Evolutionary conservation across 495 filamentous ascomycete genomes (phyloP).

Genomic region (Talaromyces adpressus): DNA sequence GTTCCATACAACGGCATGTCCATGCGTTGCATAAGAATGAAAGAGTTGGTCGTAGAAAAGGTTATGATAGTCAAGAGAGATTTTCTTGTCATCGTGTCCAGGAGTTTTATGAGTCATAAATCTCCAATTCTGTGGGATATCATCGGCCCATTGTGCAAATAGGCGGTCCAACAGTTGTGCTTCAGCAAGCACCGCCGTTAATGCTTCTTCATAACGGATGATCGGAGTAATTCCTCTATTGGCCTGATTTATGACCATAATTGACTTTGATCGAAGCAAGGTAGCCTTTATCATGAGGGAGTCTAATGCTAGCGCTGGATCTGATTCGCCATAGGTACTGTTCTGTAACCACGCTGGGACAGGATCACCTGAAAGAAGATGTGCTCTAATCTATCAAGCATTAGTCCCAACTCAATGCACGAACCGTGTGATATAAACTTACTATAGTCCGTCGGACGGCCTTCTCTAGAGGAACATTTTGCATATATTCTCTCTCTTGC

Average conservation of each 20-base stretch:
- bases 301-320: not conserved
- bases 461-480: conserved; percentile 19
- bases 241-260: too few relatives aligned
- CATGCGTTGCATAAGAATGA: conserved; percentile 2
- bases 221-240: too few relatives aligned
- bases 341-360: conserved; percentile 17
- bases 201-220: too few relatives aligned
- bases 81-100: too few relatives aligned
- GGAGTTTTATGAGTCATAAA: too few relatives aligned
- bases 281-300: not conserved
- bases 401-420: not conserved
- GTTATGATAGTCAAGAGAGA: too few relatives aligned
- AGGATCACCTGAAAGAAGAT: conserved; percentile 1
- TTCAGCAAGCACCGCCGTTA: too few relatives aligned
- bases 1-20: conserved; percentile 21
- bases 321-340: conserved; percentile 14
- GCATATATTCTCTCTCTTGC: conserved; percentile 13
- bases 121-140: too few relatives aligned
- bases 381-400: conserved; percentile 12
- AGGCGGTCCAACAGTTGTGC: too few relatives aligned
- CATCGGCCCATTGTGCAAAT: too few relatives aligned
- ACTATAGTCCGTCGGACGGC: conserved; percentile 11
- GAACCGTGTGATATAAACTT: not conserved
- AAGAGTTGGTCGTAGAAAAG: too few relatives aligned
- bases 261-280: not conserved